phyloP scores from a whole-genome alignment of 352 stramenopile genomes.

The Halophytophthora batemanensis region DNA sequence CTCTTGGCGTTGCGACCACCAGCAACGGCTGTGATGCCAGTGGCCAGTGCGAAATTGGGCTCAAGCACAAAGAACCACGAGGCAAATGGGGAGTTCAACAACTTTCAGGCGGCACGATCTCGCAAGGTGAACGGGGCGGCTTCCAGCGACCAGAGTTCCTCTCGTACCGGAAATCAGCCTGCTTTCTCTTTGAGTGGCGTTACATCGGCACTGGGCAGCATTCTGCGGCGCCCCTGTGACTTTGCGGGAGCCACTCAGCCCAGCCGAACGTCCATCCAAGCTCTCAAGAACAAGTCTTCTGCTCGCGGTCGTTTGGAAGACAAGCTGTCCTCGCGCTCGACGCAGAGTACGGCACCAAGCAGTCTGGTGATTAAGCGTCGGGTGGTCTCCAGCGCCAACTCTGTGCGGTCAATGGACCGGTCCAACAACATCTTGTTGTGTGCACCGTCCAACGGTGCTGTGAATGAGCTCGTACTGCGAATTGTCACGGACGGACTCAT shows the following conservation, averaged over 20 bases:
- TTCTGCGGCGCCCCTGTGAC: constrained; percentile 50
- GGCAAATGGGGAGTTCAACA: constrained; percentile 36
- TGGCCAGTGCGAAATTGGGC: constrained; percentile 12
- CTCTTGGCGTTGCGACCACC: constrained; percentile 65
- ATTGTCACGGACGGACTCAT: constrained; percentile 83
- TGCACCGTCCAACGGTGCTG: constrained; percentile 88
- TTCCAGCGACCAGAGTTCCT: constrained; percentile 7
- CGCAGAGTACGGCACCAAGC: constrained; percentile 15
- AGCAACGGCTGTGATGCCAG: constrained; percentile 39
- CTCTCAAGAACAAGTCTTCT: constrained; percentile 49
- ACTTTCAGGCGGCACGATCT: constrained; percentile 46
- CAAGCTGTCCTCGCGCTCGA: constrained; percentile 44
- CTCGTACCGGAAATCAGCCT: constrained; percentile 2
- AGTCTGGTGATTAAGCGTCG: constrained; percentile 44
- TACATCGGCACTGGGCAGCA: constrained; percentile 45
- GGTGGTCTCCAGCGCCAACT: constrained; percentile 40
- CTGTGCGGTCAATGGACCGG: constrained; percentile 19
- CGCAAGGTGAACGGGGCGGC: constrained; percentile 16
- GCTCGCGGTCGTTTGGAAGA: constrained; percentile 64
- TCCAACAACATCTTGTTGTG: constrained; percentile 80
- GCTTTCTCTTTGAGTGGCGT: constrained; percentile 61
- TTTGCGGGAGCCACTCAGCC: constrained; percentile 12
- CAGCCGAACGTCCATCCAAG: constrained; percentile 62
- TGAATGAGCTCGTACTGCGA: constrained; percentile 88
- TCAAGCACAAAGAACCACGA: constrained; percentile 11